A percentile compares a stretch with the other conserved stretches of the same genome.
Evolutionary conservation across 768 basidiomycete species (phyloP).

Genomic region (Russula olivacea): DNA sequence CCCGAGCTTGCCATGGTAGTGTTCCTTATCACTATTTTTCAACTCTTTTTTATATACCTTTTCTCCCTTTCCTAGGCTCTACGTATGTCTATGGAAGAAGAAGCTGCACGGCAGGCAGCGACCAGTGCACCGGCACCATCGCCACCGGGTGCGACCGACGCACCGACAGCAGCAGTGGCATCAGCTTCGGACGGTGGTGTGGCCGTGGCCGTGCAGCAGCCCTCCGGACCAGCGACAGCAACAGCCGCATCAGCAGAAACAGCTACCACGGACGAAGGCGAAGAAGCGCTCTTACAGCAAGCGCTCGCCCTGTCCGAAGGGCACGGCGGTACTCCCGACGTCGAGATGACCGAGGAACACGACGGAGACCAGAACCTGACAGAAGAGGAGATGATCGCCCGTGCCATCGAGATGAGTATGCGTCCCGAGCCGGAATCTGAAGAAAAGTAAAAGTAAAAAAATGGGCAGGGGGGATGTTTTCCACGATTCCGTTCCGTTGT

Average conservation of each 20-base stretch:
- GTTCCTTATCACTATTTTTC: conserved; percentile 25
- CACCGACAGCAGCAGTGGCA: conserved; percentile 30
- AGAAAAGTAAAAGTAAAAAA: conserved; percentile 37
- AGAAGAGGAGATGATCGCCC: conserved; percentile 86
- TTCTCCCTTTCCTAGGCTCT: conserved; percentile 58
- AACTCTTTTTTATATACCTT: no score
- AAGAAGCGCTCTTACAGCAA: conserved; percentile 68
- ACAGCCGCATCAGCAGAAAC: conserved; percentile 27
- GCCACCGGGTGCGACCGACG: conserved; percentile 32
- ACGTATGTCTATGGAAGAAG: conserved; percentile 96
- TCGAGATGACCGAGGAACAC: conserved; percentile 34
- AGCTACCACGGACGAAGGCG: conserved; percentile 54
- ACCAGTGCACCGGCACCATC: conserved; percentile 34
- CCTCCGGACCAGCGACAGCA: conserved; percentile 26
- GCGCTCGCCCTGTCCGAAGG: conserved; percentile 72
- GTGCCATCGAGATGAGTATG: conserved; percentile 95
- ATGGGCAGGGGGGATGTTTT: no score
- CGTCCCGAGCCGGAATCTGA: conserved; percentile 45
- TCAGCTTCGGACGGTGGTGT: conserved; percentile 33
- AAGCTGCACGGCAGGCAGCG: conserved; percentile 66
- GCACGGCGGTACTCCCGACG: conserved; percentile 43
- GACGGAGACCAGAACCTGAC: conserved; percentile 64
- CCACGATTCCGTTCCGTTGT: not conserved
- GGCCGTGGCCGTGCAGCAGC: conserved; percentile 31
- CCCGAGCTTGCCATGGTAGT: conserved; percentile 93